Base-by-base conservation (phyloP, 2,329 filamentous ascomycete species). In the Phymatotrichopsis omnivora region DNA sequence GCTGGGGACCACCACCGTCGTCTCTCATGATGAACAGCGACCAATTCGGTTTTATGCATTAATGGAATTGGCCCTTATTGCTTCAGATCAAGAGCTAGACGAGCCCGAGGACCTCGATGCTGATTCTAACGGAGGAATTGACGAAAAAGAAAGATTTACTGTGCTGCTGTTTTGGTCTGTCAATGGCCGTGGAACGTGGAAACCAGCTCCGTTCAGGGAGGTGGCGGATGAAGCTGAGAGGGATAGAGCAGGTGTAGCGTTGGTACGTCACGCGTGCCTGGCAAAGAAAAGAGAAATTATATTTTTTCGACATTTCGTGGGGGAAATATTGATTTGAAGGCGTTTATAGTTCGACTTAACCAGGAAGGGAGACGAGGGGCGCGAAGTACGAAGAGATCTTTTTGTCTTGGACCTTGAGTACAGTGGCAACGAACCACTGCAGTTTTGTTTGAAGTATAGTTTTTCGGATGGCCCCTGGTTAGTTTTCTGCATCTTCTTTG, bases 381-480 rank as follows among this genome's bases (percentile, higher is more conserved):
- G n/a, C n/a, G n/a, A n/a, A 31, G 46, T 19, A 7, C 16, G 25
- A 14, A 42, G 42, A 11, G 41, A 50, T 36, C 14, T 46, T 10
- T 52, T 50, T 32, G 16, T 46, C 14, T 34, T 50, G 19, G 46
- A 42, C 27, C 24, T 50, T 8, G 30, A 32, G 12, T 44, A 49
- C 30, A 28, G 37, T 30, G 5, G 35, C 12, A 20, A 30, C 23
- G 46, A 37, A 1, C 49, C 42, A 4, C 30, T 52, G 17, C 47
- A 50, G 17, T 52, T 52, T 17, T 46, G 32, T 19, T 23, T 52
- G n/a, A 50, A 52, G 24, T 52, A 52, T 7, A 16, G 38, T 7
- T 47, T 47, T 24, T 37, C 37, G 4, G 42, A 52, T 29, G 49
- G 49, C 4, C 49, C 49, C 3, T 52, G 49, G 49, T 50, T 30